Conservation (phyloP, 495 filamentous ascomycete species). For the Xylaria sp. region DNA sequence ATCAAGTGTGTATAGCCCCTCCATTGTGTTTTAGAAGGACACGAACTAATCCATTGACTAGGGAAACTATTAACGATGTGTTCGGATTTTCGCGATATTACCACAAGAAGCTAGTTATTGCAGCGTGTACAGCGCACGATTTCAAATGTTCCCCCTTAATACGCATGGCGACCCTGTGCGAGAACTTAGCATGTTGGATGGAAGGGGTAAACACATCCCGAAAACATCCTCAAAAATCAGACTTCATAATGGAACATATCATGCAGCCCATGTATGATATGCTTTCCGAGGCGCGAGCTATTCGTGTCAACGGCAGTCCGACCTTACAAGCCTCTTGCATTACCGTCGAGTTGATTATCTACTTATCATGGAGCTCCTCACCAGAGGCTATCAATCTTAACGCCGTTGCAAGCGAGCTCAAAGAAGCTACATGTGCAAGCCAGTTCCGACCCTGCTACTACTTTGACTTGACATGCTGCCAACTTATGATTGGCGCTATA, state of each 20-base stretch:
- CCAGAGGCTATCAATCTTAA: slow-evolving; percentile 28
- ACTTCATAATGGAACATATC: slow-evolving; percentile 8
- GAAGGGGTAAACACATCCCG: not conserved
- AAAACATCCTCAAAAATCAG: not conserved
- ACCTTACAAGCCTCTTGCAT: slow-evolving; percentile 7
- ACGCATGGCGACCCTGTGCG: not conserved
- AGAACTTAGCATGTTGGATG: not conserved
- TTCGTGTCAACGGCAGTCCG: not conserved
- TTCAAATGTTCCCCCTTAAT: not conserved
- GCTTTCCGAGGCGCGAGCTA: not conserved
- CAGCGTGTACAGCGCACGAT: not conserved
- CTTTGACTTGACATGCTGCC: slow-evolving; percentile 38
- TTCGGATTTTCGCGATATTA: slow-evolving; percentile 18
- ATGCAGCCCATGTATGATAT: slow-evolving; percentile 7
- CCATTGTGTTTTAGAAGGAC: not conserved
- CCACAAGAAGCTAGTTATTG: slow-evolving; percentile 4
- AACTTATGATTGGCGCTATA: slow-evolving; percentile 37
- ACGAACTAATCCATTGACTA: not conserved
- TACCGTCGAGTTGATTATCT: slow-evolving; percentile 1
- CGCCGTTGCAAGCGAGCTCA: slow-evolving; percentile 31
- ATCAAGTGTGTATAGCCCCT: not conserved
- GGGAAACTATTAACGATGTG: slow-evolving; percentile 9
- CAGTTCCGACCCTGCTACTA: slow-evolving; percentile 35
- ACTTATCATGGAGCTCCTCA: not conserved
- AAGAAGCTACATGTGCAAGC: slow-evolving; percentile 27